Percentiles rank a stretch among this genome's conserved stretches.
phyloP scores from a whole-genome alignment of 2,329 filamentous ascomycete genomes.

The Aspergillus fumigatiaffinis region DNA sequence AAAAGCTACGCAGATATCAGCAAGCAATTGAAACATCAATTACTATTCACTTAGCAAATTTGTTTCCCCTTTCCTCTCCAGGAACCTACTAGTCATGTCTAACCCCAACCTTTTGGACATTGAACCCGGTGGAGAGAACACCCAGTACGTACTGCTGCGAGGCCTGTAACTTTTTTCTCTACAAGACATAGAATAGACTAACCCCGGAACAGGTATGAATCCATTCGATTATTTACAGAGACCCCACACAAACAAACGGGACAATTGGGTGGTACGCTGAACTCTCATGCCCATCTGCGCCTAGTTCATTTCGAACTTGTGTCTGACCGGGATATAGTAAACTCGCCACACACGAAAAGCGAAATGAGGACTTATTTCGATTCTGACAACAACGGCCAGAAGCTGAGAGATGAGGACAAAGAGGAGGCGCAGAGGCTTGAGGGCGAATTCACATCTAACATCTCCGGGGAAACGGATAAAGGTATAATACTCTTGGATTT shows the following conservation, averaged over 20 bases:
- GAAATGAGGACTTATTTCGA: conserved; percentile 36
- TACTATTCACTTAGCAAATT: not conserved
- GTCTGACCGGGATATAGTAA: conserved; percentile 11
- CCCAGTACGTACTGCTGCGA: conserved; percentile 44
- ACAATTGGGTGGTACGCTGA: conserved; percentile 50
- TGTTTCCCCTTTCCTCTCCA: not conserved
- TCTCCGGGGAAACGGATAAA: conserved; percentile 36
- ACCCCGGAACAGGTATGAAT: conserved; percentile 52
- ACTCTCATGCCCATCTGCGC: not conserved
- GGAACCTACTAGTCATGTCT: conserved; percentile 40
- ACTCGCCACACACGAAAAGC: conserved; percentile 31
- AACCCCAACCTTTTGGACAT: conserved; percentile 54
- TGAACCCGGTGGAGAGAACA: conserved; percentile 56
- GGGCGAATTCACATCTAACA: conserved; percentile 49
- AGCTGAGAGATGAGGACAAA: conserved; percentile 45
- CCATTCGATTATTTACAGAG: conserved; percentile 47
- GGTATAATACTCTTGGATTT: conserved; percentile 28
- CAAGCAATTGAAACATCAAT: not conserved
- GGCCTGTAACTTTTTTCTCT: too few relatives aligned
- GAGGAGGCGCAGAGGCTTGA: conserved; percentile 51
- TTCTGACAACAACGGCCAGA: conserved; percentile 44
- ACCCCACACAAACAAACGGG: conserved; percentile 53
- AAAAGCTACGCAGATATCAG: not conserved
- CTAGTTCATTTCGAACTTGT: not conserved
- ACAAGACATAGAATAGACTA: not conserved